phyloP scores from a whole-genome alignment of 2,329 filamentous ascomycete genomes.

The Amauroascus verrucosus region DNA sequence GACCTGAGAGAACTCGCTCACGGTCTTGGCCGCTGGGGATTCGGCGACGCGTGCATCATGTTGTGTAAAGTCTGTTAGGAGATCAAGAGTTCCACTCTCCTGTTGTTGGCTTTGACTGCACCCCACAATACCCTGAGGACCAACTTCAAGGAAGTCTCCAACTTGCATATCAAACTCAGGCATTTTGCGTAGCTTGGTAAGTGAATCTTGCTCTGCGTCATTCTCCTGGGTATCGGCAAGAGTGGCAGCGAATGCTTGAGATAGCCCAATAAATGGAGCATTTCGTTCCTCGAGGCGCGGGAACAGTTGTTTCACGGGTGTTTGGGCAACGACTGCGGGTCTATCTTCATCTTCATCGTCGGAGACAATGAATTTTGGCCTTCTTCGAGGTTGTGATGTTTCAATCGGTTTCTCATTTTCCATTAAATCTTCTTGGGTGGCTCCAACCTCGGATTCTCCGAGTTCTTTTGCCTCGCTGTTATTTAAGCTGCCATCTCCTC shows the following conservation, averaged over 20 bases:
- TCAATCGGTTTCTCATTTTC: conserved; percentile 27
- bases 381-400: conserved; percentile 41
- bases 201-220: conserved; percentile 38
- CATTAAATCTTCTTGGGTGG: conserved; percentile 29
- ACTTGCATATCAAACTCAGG: conserved; percentile 49
- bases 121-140: conserved; percentile 51
- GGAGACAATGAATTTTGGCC: conserved; percentile 49
- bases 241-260: conserved; percentile 83
- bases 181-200: conserved; percentile 41
- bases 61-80: conserved; percentile 36
- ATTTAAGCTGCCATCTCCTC: conserved; percentile 14
- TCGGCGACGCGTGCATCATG: conserved; percentile 29
- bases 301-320: conserved; percentile 46
- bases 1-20: conserved; percentile 58
- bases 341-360: conserved; percentile 51
- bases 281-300: conserved; percentile 50
- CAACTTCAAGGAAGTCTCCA: conserved; percentile 49
- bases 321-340: conserved; percentile 11
- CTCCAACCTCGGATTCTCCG: conserved; percentile 19
- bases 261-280: conserved; percentile 54
- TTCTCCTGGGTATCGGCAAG: conserved; percentile 55
- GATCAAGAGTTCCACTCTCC: conserved; percentile 31
- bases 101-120: conserved; percentile 50
- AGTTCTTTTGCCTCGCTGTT: conserved; percentile 40
- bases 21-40: conserved; percentile 28